A percentile compares a stretch with the other conserved stretches of the same genome.
These are phyloP conservation scores for Gardenia jasminoides DNA, from an alignment of 257 asterid species.

Conservation along the genomic window DNA sequence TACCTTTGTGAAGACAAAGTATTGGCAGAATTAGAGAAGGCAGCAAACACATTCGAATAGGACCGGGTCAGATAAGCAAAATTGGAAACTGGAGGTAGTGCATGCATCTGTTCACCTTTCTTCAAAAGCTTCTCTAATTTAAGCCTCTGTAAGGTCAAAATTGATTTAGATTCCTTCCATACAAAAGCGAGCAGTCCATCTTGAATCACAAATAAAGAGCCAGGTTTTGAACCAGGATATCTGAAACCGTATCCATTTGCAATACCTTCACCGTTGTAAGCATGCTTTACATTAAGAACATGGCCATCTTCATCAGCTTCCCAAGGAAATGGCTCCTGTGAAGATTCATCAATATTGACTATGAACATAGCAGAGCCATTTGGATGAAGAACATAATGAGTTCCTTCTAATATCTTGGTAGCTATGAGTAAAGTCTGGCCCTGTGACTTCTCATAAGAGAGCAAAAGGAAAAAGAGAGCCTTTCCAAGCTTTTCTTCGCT, in stretches of 20 bases:
- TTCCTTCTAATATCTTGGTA: conserved; percentile 84
- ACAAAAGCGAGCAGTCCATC: conserved; percentile 68
- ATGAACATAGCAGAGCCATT: conserved; percentile 93
- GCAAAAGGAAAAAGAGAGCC: conserved; percentile 68
- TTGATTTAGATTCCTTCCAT: conserved; percentile 78
- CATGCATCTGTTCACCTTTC: conserved; percentile 78
- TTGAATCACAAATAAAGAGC: conserved; percentile 70
- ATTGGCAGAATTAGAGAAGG: conserved; percentile 57
- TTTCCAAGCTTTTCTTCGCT: conserved; percentile 75
- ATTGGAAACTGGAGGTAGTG: conserved; percentile 74
- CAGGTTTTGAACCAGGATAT: conserved; percentile 91
- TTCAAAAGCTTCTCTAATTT: conserved; percentile 59
- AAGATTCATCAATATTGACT: conserved; percentile 54
- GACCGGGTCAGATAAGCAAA: conserved; percentile 78
- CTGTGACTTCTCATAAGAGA: conserved; percentile 76
- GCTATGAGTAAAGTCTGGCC: conserved; percentile 62
- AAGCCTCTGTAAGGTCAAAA: conserved; percentile 78
- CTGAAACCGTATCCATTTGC: conserved; percentile 89
- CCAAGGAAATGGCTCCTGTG: conserved; percentile 74
- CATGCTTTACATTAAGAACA: conserved; percentile 45
- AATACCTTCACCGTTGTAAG: conserved; percentile 79
- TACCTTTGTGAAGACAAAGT: conserved; percentile 58
- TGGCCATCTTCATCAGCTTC: conserved; percentile 48
- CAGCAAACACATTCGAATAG: conserved; percentile 79
- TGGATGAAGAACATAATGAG: conserved; percentile 80